phyloP scores from a whole-genome alignment of 306 rosid species.

The Fagus crenata region DNA sequence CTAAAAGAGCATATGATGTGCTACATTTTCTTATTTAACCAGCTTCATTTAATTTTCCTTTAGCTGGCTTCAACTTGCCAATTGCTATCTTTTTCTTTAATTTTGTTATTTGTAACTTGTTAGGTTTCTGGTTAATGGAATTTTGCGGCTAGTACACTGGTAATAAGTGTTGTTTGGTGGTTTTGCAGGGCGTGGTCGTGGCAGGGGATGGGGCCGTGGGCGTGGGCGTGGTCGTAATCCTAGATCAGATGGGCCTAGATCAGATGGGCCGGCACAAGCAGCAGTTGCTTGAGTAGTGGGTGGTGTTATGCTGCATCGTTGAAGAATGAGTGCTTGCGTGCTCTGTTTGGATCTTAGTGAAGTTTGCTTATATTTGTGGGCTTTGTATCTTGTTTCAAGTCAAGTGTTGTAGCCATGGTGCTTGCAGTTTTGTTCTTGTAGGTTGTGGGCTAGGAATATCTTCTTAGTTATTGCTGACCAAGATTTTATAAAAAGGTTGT shows the following conservation, averaged over 20 bases:
- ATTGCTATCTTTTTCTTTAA: background rate
- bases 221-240: conserved; percentile 31
- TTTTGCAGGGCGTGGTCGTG: conserved; percentile 64
- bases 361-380: conserved; percentile 37
- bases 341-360: conserved; percentile 43
- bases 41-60: background rate
- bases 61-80: background rate
- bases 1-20: background rate
- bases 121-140: background rate
- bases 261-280: conserved; percentile 53
- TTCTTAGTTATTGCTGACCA: conserved; percentile 21
- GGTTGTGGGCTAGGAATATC: conserved; percentile 27
- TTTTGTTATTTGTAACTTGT: background rate
- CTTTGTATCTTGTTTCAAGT: conserved; percentile 28
- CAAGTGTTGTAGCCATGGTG: conserved; percentile 35
- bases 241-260: conserved; percentile 26
- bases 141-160: background rate
- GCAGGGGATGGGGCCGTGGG: conserved; percentile 65
- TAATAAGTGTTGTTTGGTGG: conserved; percentile 19
- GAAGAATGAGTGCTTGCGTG: conserved; percentile 44
- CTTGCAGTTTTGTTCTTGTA: conserved; percentile 49
- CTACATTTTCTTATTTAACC: background rate
- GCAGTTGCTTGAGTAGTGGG: conserved; percentile 52
- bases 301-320: conserved; percentile 31
- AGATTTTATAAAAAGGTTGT: conserved; percentile 31